A percentile compares a stretch with the other conserved stretches of the same genome.
These are phyloP conservation scores for Fraxinus baroniana DNA, from an alignment of 305 asterid species.

Conservation along the genomic window DNA sequence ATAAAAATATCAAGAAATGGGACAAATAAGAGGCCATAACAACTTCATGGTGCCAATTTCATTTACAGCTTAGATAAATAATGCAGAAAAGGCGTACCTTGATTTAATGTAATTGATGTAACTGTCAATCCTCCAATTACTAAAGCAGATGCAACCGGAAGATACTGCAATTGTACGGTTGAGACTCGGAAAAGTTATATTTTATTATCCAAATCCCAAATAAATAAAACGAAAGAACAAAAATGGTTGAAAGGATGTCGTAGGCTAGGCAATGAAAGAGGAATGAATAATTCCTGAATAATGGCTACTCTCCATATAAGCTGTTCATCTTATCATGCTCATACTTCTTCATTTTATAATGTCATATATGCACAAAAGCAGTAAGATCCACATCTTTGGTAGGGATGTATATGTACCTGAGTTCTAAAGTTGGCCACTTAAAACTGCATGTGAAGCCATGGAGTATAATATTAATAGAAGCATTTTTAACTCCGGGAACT, in stretches of 20 bases:
- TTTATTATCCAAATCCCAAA: background rate
- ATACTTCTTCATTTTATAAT: background rate
- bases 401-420: background rate
- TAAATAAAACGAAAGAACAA: background rate
- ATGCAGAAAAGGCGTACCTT: conserved; percentile 44
- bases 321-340: background rate
- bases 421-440: background rate
- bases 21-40: background rate
- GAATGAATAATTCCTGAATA: background rate
- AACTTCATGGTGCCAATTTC: background rate
- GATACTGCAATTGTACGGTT: conserved; percentile 57
- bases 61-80: conserved; percentile 13
- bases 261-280: background rate
- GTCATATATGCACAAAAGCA: background rate
- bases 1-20: conserved; percentile 8
- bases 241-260: background rate
- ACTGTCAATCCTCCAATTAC: conserved; percentile 88
- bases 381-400: background rate
- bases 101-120: conserved; percentile 83
- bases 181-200: background rate
- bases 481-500: background rate
- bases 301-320: background rate
- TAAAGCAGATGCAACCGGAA: conserved; percentile 96
- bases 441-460: background rate
- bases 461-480: background rate